Base-by-base conservation (phyloP, 2,329 filamentous ascomycete species). In the Claviceps africana region DNA sequence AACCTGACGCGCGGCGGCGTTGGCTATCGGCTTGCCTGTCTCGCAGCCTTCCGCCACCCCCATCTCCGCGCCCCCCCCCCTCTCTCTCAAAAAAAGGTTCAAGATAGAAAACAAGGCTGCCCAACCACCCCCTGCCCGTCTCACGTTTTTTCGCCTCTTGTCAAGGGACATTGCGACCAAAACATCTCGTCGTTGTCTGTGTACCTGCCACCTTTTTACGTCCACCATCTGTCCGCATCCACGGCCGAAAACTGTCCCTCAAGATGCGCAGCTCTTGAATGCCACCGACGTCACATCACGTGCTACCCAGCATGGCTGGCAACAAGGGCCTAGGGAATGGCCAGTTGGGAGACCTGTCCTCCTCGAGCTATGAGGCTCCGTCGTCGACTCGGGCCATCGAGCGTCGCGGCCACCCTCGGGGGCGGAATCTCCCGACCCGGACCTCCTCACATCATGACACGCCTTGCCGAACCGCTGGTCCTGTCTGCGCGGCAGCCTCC, bases 201-300 rank as follows among this genome's bases (percentile, higher is more conserved):
- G 17, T n/a, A 30, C 15, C 43, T 30, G 22, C 43, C 3, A 30
- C 11, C 15, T 28, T 45, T 25, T 15, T 44, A 3, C 42, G 17
- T 46, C 28, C n/a, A 11, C 43, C n/a, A 31, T 19, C 43, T 31
- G 43, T 22, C 43, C 21, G 43, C 17, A 19, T 30, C n/a, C 17
- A 46, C 43, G 43, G 43, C 25, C 25, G 30, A 30, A 30, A 46
- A 46, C n/a, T 7, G 2, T 42, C 50, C 31, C 43, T 47, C 57
- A 60, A 57, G 53, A 61, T 61, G 59, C 50, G 54, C 58, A 50
- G 54, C 55, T 53, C 51, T 45, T 60, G 56, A 61, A 53, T 51
- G 53, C 57, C n/a, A 50, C 42, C 21, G 37, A 42, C 47, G 43
- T 52, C 53, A 44, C 53, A 47, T 42, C 39, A 53, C 51, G 51